Evolutionary conservation across 306 rosid genomes (phyloP).

Genomic region (Gleditsia sinensis): DNA sequence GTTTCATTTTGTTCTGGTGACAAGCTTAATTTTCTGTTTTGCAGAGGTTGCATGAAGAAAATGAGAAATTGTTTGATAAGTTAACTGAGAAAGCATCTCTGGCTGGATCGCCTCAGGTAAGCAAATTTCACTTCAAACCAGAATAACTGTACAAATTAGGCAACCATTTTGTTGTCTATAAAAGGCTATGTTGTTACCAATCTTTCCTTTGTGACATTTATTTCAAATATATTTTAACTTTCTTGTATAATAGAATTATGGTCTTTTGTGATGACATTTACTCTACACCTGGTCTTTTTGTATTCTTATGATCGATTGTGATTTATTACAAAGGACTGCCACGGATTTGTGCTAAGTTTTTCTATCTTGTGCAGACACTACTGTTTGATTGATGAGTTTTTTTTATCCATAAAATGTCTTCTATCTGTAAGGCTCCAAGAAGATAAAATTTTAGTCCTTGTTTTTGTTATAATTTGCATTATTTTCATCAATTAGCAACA

Average conservation of each 20-base stretch:
- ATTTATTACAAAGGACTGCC: not conserved
- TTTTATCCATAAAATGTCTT: not conserved
- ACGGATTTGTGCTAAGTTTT: not conserved
- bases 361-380: not conserved
- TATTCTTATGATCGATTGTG: conserved; percentile 24
- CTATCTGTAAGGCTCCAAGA: not conserved
- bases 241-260: conserved; percentile 8
- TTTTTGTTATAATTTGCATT: not conserved
- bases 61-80: conserved; percentile 91
- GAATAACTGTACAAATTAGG: not conserved
- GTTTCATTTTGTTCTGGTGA: conserved; percentile 14
- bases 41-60: conserved; percentile 98
- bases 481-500: conserved; percentile 16
- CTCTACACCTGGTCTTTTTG: not conserved
- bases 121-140: conserved; percentile 31
- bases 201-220: not conserved
- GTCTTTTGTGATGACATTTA: not conserved
- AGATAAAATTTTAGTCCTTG: not conserved
- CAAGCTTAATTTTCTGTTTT: conserved; percentile 40
- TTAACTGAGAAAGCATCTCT: conserved; percentile 83
- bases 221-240: not conserved
- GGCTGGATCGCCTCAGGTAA: conserved; percentile 73
- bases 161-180: not conserved
- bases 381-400: conserved; percentile 4
- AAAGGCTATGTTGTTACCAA: not conserved